Base-by-base conservation (phyloP, 1,284 basidiomycete species). In the Cutaneotrichosporon cutaneum region DNA sequence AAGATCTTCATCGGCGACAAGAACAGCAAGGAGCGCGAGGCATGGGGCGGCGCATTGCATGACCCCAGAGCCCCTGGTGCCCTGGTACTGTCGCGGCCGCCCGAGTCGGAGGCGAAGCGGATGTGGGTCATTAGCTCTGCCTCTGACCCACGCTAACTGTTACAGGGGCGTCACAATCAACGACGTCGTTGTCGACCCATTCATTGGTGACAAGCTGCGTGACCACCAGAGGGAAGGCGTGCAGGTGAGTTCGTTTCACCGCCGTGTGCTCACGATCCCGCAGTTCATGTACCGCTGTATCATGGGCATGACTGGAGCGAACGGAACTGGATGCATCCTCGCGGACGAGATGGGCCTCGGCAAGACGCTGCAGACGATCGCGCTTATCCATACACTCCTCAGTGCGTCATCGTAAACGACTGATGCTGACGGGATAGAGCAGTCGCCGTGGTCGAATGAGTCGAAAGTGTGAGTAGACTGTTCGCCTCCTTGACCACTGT, bases 301-400 rank as follows among this genome's bases (percentile, higher is more conserved):
- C 22, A 97, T 97, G 92, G 94, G 94, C 9, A 83, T 98, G 76
- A 85, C 90, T 33, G 90, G 88, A 69, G 88, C 91, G 63, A 90
- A 94, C 35, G 82, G 81, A 1, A 73, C 92, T 68, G 96, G 96
- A 1, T 95, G 92, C 70, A 98, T 99, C 65, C 83, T 99, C 30
- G 96, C 95, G 1, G 96, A 99, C 77, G 95, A 99, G 64, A 94
- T 93, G 92, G 93, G 94, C 52, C 85, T 96, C 59, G 94, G 94
- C 18, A 97, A 97, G 81, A 96, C 94, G 0, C 80, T 80, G 21
- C 79, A 95, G 86, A 94, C 93, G 0, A 93, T 97, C 54, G 83
- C 88, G 13, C 82, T 97, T 9, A 83, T 94, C 16, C 92, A 91
- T 88, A 96, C 91, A 0, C 81, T 98, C 18, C 83, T 96, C 36